Base-by-base conservation (phyloP, 2,329 filamentous ascomycete species). In the Orbilia quercus region DNA sequence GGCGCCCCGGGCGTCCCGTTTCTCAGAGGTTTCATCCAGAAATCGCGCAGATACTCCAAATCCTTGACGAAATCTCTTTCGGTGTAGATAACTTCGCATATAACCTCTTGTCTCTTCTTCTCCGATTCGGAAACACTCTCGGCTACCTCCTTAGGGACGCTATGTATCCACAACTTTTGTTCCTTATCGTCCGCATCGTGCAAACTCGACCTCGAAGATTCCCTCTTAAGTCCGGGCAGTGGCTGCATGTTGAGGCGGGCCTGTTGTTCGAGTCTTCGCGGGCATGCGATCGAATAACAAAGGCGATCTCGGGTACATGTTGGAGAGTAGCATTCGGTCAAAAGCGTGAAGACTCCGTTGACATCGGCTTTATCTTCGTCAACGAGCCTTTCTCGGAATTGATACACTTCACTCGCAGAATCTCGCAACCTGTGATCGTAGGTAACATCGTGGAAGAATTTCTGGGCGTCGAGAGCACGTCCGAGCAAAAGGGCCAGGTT, bases 121-220 rank as follows among this genome's bases (percentile, higher is more conserved):
- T 99, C 95, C 76, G 87, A 88, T 77, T 99, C 95, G 54, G 88
- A 89, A 28, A 97, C 89, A 79, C 89, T 91, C 77, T 98, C 93
- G 0, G 93, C 92, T 66, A 99, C 85, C 80, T 98, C 95, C 80
- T 96, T 95, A 0, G 93, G 91, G 36, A 99, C 95, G 12, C 93
- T 96, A 80, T 98, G 98, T 81, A 99, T 99, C 95, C 95, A 99
- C 38, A 99, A 86, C 81, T 98, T 98, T 83, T 98, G 95, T 80
- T 98, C 93, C 79, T 97, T 91, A 78, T 95, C 90, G 69, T 93
- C 90, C 75, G 95, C 91, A 77, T 96, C 92, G 78, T 96, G 93
- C 79, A 91, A 81, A 82, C 88, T 95, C 79, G 84, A 84, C 76
- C 87, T 85, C 4, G 88, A 90, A 63, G 89, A 86, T 76, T 89